These are phyloP conservation scores for Ophidiomyces ophidiicola DNA, from an alignment of 2,329 filamentous ascomycete genomes.

Conservation along the genomic window DNA sequence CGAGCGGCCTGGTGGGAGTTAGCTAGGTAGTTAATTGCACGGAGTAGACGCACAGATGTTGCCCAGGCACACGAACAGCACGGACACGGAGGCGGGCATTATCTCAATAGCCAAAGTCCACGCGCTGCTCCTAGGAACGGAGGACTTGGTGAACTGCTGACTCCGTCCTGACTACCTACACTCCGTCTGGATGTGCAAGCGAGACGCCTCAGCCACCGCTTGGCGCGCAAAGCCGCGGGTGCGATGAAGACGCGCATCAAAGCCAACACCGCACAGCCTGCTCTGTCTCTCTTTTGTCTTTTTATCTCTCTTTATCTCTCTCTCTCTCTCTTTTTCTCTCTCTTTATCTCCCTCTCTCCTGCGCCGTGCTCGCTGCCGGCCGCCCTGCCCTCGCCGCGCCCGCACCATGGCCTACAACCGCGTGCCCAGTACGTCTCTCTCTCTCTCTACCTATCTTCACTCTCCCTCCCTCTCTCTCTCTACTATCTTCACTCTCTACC, in stretches of 20 bases:
- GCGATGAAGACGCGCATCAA: not conserved
- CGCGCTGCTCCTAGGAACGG: no score
- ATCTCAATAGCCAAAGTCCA: no score
- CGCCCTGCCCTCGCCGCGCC: not conserved
- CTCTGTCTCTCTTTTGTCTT: not conserved
- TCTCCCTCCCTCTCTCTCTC: not conserved
- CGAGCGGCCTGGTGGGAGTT: slow-evolving; percentile 45
- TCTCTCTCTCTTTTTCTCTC: not conserved
- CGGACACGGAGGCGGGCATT: no score
- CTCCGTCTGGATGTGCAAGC: not conserved
- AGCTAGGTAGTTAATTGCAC: slow-evolving; percentile 24
- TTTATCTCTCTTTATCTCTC: not conserved
- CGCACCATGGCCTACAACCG: slow-evolving; percentile 9
- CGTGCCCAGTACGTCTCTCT: slow-evolving; percentile 7
- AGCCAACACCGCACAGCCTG: not conserved
- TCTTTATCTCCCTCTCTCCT: not conserved
- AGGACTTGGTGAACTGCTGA: no score
- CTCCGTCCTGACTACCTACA: not conserved
- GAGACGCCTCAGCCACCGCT: slow-evolving; percentile 4
- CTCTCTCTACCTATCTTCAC: not conserved
- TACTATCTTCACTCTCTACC: not conserved
- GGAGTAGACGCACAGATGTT: slow-evolving; percentile 60
- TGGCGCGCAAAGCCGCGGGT: slow-evolving; percentile 2
- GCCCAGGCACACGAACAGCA: slow-evolving; percentile 91
- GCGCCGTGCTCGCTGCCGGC: not conserved